Percentiles rank a stretch among this genome's conserved stretches.
Evolutionary conservation across 768 basidiomycete genomes (phyloP).

Genomic region (Clavulina sp.): DNA sequence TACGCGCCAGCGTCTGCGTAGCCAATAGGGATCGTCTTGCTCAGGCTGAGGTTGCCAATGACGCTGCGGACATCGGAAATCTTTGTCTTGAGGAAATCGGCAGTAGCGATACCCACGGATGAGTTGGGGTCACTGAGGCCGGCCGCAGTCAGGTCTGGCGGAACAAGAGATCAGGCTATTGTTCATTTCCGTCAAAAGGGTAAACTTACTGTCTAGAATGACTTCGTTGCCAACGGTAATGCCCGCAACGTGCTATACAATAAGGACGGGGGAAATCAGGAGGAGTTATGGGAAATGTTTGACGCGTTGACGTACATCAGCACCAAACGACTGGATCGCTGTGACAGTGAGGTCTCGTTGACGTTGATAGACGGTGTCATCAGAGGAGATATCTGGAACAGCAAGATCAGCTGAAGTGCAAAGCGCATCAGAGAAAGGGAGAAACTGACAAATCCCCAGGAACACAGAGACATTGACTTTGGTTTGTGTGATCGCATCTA

Average conservation of each 20-base stretch:
- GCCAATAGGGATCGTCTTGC: slow-evolving; percentile 50
- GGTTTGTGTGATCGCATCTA: slow-evolving; percentile 81
- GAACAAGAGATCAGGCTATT: slow-evolving; percentile 8
- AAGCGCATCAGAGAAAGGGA: slow-evolving; percentile 20
- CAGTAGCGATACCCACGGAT: slow-evolving; percentile 37
- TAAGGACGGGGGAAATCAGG: neutral
- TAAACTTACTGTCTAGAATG: slow-evolving; percentile 38
- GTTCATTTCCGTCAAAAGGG: slow-evolving; percentile 16
- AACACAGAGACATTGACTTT: slow-evolving; percentile 74
- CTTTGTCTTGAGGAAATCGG: slow-evolving; percentile 39
- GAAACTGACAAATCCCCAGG: slow-evolving; percentile 46
- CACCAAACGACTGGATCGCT: slow-evolving; percentile 20
- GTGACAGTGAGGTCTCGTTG: slow-evolving; percentile 51
- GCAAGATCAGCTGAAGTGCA: neutral
- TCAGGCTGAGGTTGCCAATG: slow-evolving; percentile 32
- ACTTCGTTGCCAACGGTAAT: slow-evolving; percentile 88
- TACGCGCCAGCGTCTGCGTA: slow-evolving; percentile 74
- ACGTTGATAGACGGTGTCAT: slow-evolving; percentile 46
- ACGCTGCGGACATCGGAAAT: slow-evolving; percentile 35
- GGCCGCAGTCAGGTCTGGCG: slow-evolving; percentile 27
- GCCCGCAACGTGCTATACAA: slow-evolving; percentile 33
- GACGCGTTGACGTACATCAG: neutral
- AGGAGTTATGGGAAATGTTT: neutral
- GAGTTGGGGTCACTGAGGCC: slow-evolving; percentile 37
- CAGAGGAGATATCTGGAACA: slow-evolving; percentile 30